A percentile compares a stretch with the other conserved stretches of the same genome.
Evolutionary conservation across 2,329 filamentous ascomycete species (phyloP).

Genomic region (Penicillium nordicum): DNA sequence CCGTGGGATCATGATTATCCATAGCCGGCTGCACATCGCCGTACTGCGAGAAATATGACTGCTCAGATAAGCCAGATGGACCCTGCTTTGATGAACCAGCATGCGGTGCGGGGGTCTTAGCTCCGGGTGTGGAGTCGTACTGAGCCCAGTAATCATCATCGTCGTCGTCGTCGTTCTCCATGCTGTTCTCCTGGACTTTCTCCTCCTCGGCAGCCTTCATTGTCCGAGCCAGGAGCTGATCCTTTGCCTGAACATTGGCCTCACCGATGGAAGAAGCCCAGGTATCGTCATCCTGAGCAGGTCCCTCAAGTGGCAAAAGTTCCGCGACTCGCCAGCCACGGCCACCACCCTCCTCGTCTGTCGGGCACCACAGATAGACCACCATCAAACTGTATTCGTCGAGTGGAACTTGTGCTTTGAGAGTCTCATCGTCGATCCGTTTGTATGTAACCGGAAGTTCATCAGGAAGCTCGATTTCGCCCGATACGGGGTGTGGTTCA

Average conservation of each 20-base stretch:
- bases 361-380: slow-evolving; percentile 60
- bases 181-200: slow-evolving; percentile 14
- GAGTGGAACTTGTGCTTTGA: slow-evolving; percentile 54
- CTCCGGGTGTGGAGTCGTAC: slow-evolving; percentile 56
- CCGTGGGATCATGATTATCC: slow-evolving; percentile 60
- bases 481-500: slow-evolving; percentile 63
- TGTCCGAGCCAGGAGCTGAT: slow-evolving; percentile 38
- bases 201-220: slow-evolving; percentile 30
- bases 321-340: slow-evolving; percentile 60
- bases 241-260: slow-evolving; percentile 49
- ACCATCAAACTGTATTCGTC: slow-evolving; percentile 54
- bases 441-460: slow-evolving; percentile 55
- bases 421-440: slow-evolving; percentile 59
- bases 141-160: slow-evolving; percentile 64
- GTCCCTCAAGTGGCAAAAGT: slow-evolving; percentile 51
- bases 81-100: slow-evolving; percentile 21
- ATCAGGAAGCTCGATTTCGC: slow-evolving; percentile 61
- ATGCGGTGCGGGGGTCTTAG: slow-evolving; percentile 35
- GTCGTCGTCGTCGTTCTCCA: slow-evolving; percentile 57
- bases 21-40: slow-evolving; percentile 62
- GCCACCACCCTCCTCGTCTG: slow-evolving; percentile 51
- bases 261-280: slow-evolving; percentile 56
- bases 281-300: slow-evolving; percentile 47
- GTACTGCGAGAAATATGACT: slow-evolving; percentile 61
- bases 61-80: slow-evolving; percentile 46